Conservation (phyloP, 1,139 yeast genomes). For the Kodamaea ohmeri region DNA sequence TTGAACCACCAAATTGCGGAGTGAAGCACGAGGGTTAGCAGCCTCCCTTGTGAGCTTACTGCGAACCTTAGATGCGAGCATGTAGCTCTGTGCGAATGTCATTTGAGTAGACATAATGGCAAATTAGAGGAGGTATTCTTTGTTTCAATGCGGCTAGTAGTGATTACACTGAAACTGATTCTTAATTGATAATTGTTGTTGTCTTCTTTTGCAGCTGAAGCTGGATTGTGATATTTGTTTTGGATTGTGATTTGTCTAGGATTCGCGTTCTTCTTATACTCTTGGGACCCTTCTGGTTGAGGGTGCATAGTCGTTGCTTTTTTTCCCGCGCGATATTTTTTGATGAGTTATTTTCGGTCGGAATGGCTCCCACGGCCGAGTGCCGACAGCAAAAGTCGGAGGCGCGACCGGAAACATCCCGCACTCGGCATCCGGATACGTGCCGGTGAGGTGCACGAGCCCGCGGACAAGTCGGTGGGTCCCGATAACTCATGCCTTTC, state of each 20-base stretch:
- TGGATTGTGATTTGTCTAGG: neutral
- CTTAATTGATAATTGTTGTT: no score
- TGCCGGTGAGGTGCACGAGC: neutral
- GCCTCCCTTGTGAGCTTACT: conserved; percentile 68
- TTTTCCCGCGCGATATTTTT: neutral
- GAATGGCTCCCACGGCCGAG: conserved; percentile 1
- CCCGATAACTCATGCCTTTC: neutral
- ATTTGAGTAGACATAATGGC: conserved; percentile 11
- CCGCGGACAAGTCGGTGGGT: no score
- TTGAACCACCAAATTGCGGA: conserved; percentile 66
- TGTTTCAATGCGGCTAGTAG: no score
- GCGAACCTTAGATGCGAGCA: conserved; percentile 68
- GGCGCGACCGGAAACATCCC: no score
- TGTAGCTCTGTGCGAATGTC: conserved; percentile 57
- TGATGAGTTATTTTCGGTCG: conserved; percentile 2
- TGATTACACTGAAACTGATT: no score
- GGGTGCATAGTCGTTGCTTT: neutral
- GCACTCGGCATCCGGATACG: neutral
- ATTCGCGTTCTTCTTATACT: neutral
- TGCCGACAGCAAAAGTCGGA: conserved; percentile 2
- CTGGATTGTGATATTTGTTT: neutral
- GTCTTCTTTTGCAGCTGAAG: neutral
- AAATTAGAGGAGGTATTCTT: no score
- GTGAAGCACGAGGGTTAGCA: conserved; percentile 53
- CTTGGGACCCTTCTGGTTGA: neutral